Percentiles rank a stretch among this genome's conserved stretches.
Conservation (phyloP, 2,329 filamentous ascomycete genomes). For the Fusarium buharicum region DNA sequence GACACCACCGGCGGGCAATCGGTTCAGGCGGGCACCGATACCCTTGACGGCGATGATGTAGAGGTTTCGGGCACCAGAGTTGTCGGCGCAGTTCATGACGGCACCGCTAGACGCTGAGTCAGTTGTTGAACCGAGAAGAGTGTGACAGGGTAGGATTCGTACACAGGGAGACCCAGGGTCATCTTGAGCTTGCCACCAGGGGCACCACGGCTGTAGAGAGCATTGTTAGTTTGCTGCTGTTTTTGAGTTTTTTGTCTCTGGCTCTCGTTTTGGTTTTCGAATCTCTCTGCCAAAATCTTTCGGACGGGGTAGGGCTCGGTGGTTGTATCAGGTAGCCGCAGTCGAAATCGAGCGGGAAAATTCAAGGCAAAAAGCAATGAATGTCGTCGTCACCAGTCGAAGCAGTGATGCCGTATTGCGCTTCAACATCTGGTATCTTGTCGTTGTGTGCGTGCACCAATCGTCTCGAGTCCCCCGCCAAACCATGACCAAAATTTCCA, state of each 20-base stretch:
- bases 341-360: conserved; percentile 16
- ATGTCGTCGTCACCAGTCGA: conserved; percentile 6
- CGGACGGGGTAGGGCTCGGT: not conserved
- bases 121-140: conserved; percentile 28
- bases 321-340: not conserved
- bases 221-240: conserved; percentile 49
- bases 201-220: conserved; percentile 76
- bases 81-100: conserved; percentile 99
- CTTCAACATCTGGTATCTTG: conserved; percentile 6
- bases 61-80: conserved; percentile 97
- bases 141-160: conserved; percentile 52
- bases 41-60: conserved; percentile 99
- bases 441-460: conserved; percentile 34
- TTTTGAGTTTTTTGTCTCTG: conserved; percentile 8
- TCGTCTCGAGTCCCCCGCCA: conserved; percentile 30
- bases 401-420: conserved; percentile 3
- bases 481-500: conserved; percentile 21
- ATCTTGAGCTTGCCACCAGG: conserved; percentile 99
- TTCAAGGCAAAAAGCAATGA: conserved; percentile 8
- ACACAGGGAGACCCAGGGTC: conserved; percentile 99
- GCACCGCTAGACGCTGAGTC: conserved; percentile 75
- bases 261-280: conserved; percentile 11
- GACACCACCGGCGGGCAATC: conserved; percentile 95
- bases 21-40: conserved; percentile 96
- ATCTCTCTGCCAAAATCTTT: conserved; percentile 35